Evolutionary conservation across 108 stramenopile genomes (phyloP).

Genomic region (Cyclotella choctawhatcheeana): DNA sequence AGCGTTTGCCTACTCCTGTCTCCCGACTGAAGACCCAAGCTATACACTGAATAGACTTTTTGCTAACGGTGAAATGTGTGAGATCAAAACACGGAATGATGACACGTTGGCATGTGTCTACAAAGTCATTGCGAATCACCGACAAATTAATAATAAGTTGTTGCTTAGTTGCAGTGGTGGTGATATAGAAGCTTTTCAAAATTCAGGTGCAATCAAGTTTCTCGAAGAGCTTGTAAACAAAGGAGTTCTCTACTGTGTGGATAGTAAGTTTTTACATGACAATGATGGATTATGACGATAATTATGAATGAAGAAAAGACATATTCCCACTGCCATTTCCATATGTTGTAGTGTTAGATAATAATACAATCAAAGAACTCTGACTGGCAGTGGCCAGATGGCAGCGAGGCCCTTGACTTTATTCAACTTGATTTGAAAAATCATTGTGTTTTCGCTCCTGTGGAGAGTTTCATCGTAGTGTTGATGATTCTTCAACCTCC

Average conservation of each 20-base stretch:
- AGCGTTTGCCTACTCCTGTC: conserved; percentile 67
- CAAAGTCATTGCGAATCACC: conserved; percentile 40
- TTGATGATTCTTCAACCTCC: too few relatives aligned
- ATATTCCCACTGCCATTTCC: too few relatives aligned
- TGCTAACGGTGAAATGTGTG: conserved; percentile 59
- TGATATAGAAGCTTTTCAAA: neutral
- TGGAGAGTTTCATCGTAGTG: too few relatives aligned
- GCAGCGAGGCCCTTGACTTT: too few relatives aligned
- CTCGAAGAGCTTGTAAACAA: conserved; percentile 38
- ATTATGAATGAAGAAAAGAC: too few relatives aligned
- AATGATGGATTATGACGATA: too few relatives aligned
- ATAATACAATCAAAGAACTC: too few relatives aligned
- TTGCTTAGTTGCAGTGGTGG: conserved; percentile 12
- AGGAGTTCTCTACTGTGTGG: conserved; percentile 54
- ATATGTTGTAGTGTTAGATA: too few relatives aligned
- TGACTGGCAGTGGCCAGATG: too few relatives aligned
- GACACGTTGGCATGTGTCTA: conserved; percentile 5
- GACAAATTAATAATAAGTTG: conserved; percentile 22
- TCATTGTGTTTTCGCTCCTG: too few relatives aligned
- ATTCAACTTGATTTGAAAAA: too few relatives aligned
- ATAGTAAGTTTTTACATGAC: too few relatives aligned
- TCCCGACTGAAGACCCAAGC: conserved; percentile 17
- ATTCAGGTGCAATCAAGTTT: conserved; percentile 23
- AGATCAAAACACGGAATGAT: conserved; percentile 3
- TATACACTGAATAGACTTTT: conserved; percentile 46